These are phyloP conservation scores for Salvia hispanica DNA, from an alignment of 257 asterid species.

Conservation along the genomic window DNA sequence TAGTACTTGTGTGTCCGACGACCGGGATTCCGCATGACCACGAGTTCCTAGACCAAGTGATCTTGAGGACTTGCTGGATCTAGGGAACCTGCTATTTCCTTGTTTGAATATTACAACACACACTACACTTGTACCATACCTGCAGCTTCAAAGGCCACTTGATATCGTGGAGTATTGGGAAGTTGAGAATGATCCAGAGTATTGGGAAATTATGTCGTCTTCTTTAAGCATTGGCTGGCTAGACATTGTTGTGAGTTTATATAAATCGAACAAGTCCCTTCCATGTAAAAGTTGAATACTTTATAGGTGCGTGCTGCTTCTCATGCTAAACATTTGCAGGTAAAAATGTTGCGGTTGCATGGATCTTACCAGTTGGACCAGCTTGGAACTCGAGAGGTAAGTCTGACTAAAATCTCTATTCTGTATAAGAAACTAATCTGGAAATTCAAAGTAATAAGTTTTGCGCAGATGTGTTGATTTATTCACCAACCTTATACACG, in stretches of 20 bases:
- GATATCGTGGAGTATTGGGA: too few species aligned
- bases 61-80: too few species aligned
- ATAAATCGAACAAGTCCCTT: conserved; percentile 3
- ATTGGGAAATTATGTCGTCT: conserved; percentile 88
- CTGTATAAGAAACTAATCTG: neutral
- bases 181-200: conserved; percentile 82
- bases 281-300: conserved; percentile 8
- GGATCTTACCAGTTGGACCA: conserved; percentile 86
- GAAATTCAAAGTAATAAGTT: neutral
- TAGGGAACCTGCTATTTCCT: too few species aligned
- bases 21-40: too few species aligned
- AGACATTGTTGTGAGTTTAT: conserved; percentile 70
- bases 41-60: too few species aligned
- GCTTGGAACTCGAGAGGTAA: conserved; percentile 88
- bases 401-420: conserved; percentile 18
- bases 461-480: conserved; percentile 10
- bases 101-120: too few species aligned
- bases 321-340: conserved; percentile 50
- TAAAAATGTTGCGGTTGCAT: conserved; percentile 81
- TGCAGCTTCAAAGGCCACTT: too few species aligned
- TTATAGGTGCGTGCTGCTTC: conserved; percentile 23
- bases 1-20: too few species aligned
- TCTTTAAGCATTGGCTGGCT: conserved; percentile 97
- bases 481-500: conserved; percentile 13
- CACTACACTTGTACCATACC: too few species aligned